Percentiles rank a stretch among this genome's conserved stretches.
Evolutionary conservation across 2,329 filamentous ascomycete species (phyloP).

Genomic region (Sclerotiophoma versabilis): DNA sequence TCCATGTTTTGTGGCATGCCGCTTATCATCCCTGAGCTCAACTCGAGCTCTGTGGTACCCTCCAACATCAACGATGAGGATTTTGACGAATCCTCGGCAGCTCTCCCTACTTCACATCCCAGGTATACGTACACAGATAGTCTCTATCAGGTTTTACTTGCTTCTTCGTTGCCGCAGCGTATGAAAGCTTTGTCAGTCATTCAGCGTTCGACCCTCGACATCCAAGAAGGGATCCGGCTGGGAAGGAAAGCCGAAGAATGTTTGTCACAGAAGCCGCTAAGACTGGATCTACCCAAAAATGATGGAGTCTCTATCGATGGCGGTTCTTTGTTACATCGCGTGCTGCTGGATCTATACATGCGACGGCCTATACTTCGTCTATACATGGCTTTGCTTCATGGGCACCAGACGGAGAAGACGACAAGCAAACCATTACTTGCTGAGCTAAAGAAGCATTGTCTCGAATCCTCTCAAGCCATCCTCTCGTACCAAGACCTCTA

Average conservation of each 20-base stretch:
- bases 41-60: conserved; percentile 14
- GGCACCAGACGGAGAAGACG: conserved; percentile 1
- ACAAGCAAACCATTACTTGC: neutral
- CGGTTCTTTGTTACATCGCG: conserved; percentile 22
- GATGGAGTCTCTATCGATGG: conserved; percentile 1
- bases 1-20: conserved; percentile 30
- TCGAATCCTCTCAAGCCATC: conserved; percentile 28
- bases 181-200: conserved; percentile 26
- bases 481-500: conserved; percentile 30
- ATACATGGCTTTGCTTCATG: conserved; percentile 31
- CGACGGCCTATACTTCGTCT: conserved; percentile 27
- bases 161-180: conserved; percentile 23
- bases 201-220: conserved; percentile 19
- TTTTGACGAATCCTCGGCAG: conserved; percentile 20
- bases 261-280: conserved; percentile 18
- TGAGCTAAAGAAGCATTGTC: conserved; percentile 25
- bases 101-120: conserved; percentile 14
- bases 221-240: conserved; percentile 19
- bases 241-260: conserved; percentile 22
- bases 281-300: conserved; percentile 14
- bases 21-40: conserved; percentile 21
- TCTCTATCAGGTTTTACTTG: conserved; percentile 27
- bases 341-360: conserved; percentile 27
- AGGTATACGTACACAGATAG: conserved; percentile 23
- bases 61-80: conserved; percentile 30